phyloP scores from a whole-genome alignment of 768 basidiomycete species.

The Kwoniella dendrophila region DNA sequence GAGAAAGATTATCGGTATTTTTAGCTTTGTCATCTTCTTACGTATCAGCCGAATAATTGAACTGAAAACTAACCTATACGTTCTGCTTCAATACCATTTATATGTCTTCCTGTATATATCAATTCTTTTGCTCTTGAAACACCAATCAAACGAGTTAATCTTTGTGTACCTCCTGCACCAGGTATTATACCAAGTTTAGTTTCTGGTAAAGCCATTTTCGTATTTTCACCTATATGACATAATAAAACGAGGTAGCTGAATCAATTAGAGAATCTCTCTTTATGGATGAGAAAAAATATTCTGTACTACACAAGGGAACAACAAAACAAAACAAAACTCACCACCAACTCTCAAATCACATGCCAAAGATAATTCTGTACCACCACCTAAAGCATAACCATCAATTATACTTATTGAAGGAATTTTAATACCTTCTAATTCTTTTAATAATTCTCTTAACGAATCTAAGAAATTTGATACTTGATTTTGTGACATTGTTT shows the following conservation, averaged over 20 bases:
- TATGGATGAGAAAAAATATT: too few species aligned
- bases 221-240: conserved; percentile 46
- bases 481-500: conserved; percentile 74
- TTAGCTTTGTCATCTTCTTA: too few species aligned
- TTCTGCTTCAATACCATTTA: conserved; percentile 79
- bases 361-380: conserved; percentile 80
- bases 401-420: conserved; percentile 87
- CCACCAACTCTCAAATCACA: conserved; percentile 90
- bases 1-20: too few species aligned
- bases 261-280: too few species aligned
- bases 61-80: conserved; percentile 31
- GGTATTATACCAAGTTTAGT: conserved; percentile 93
- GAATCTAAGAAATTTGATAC: conserved; percentile 76
- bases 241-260: too few species aligned
- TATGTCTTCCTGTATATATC: conserved; percentile 78
- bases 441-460: conserved; percentile 69
- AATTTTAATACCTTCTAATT: conserved; percentile 78
- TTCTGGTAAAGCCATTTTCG: conserved; percentile 88
- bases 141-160: conserved; percentile 78
- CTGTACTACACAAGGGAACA: too few species aligned
- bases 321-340: too few species aligned
- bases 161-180: conserved; percentile 91
- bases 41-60: background rate
- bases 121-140: conserved; percentile 94
- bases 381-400: conserved; percentile 91